Percentiles rank a stretch among this genome's conserved stretches.
These are phyloP conservation scores for Clitoria ternatea DNA, from an alignment of 306 rosid genomes.

Conservation along the genomic window DNA sequence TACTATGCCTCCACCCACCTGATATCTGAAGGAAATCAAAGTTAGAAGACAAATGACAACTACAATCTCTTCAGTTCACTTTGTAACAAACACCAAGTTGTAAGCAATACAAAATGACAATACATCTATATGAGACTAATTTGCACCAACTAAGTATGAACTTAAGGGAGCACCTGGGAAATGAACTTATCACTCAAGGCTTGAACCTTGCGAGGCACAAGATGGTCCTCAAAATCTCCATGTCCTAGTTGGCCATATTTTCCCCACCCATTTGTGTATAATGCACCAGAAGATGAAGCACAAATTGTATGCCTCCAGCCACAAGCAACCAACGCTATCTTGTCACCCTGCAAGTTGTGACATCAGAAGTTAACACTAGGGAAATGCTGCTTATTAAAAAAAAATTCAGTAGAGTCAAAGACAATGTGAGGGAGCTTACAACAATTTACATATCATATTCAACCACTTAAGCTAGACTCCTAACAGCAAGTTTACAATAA, in stretches of 20 bases:
- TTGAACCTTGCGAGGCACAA: conserved; percentile 74
- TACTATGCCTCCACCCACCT: conserved; percentile 98
- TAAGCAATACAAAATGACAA: conserved; percentile 4
- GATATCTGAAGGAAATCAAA: conserved; percentile 59
- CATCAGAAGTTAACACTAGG: not conserved
- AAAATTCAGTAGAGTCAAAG: too few relatives aligned
- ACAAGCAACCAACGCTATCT: conserved; percentile 84
- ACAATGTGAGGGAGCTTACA: too few relatives aligned
- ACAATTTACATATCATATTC: too few relatives aligned
- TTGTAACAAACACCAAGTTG: not conserved
- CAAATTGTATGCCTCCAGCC: conserved; percentile 98
- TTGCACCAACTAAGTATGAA: conserved; percentile 13
- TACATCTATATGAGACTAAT: not conserved
- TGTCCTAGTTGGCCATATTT: conserved; percentile 97
- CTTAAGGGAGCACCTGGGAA: conserved; percentile 51
- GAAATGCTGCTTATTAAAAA: not conserved
- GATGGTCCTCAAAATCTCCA: conserved; percentile 83
- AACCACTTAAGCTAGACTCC: too few relatives aligned
- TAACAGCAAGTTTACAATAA: too few relatives aligned
- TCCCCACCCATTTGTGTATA: conserved; percentile 91
- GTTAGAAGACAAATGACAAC: not conserved
- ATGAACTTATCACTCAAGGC: conserved; percentile 50
- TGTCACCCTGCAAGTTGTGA: conserved; percentile 51
- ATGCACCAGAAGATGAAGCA: conserved; percentile 60
- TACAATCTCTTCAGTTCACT: not conserved